These are phyloP conservation scores for Trichophyton schoenleinii DNA, from an alignment of 2,329 filamentous ascomycete genomes.

Conservation along the genomic window DNA sequence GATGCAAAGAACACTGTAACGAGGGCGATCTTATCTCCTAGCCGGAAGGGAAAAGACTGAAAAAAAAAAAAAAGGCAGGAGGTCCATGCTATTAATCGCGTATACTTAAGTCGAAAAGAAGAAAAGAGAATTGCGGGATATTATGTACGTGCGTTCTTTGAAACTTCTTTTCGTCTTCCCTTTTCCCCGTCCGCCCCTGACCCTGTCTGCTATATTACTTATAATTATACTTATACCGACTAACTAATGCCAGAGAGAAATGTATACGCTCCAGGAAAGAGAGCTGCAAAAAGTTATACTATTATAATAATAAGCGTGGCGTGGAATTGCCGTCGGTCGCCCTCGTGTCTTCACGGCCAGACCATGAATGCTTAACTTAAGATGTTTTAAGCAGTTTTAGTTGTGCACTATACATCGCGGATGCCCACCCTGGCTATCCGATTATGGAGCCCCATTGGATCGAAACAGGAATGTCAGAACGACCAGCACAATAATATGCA, in stretches of 20 bases:
- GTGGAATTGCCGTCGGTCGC: background rate
- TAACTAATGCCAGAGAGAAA: background rate
- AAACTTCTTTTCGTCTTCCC: constrained; percentile 1
- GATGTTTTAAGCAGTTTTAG: background rate
- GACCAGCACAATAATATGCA: background rate
- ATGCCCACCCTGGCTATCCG: constrained; percentile 1
- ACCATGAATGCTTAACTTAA: background rate
- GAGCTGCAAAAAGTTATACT: background rate
- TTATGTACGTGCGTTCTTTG: constrained; percentile 3
- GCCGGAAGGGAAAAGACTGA: background rate
- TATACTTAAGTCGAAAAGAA: background rate
- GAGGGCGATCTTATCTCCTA: background rate
- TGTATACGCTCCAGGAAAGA: background rate
- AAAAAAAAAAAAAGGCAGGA: background rate
- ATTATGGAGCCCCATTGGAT: constrained; percentile 3
- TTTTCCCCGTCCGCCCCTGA: constrained; percentile 1
- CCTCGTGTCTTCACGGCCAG: background rate
- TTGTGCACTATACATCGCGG: background rate
- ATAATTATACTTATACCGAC: background rate
- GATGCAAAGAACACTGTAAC: background rate
- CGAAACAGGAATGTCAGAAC: constrained; percentile 3
- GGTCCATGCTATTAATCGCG: background rate
- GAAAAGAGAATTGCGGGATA: background rate
- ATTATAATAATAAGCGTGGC: background rate
- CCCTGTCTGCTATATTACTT: background rate